Evolutionary conservation across 1,284 basidiomycete species (phyloP), one percentile per base, ranked within the genome.

Genomic region (Fomitopsis schrenkii): DNA sequence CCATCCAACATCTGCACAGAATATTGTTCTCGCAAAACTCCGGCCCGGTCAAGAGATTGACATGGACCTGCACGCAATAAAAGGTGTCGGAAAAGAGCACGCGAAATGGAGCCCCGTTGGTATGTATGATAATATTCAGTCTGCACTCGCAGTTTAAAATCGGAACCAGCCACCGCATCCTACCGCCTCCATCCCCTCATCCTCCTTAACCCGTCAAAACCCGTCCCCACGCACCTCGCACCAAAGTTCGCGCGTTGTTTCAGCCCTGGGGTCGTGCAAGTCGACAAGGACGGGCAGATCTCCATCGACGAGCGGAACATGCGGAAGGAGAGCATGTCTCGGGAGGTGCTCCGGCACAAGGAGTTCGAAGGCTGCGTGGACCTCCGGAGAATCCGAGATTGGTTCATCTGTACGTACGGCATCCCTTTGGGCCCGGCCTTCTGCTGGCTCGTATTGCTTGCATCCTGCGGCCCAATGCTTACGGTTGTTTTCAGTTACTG

Each of bases 41-140:
- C 80, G 95, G 48, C 97, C 97, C 0, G 97, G 96, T 3, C 93
- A 96, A 73, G 81, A 83, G 55, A 80, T 98, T 46, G 82, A 91
- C 40, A 84, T 96, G 76, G 94, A 98, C 72, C 72, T 97, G 62
- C 96, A 99, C 73, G 96, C 95, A 54, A 82, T 96, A 62, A 98
- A 98, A 73, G 94, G 95, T 7, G 86, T 94, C n/a, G 96, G 95
- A 22, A 94, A 93, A 69, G 95, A 97, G 68, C 97, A 99, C 72
- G 95, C 97, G 46, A 99, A 99, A 73, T 99, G 93, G 76, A 94
- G 88, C 60, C 95, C 97, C n/a, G 97, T 99, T 57, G 94, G 93
- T 93, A 66, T 65, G 92, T 80, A 3, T 19, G n/a, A 36, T 35
- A 19, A 19, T 22, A 10, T 3, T 5, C 26, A 12, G 8, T 52